Evolutionary conservation across 257 asterid genomes (phyloP), one percentile per base, ranked within the genome.

Genomic region (Verbascum thapsus): DNA sequence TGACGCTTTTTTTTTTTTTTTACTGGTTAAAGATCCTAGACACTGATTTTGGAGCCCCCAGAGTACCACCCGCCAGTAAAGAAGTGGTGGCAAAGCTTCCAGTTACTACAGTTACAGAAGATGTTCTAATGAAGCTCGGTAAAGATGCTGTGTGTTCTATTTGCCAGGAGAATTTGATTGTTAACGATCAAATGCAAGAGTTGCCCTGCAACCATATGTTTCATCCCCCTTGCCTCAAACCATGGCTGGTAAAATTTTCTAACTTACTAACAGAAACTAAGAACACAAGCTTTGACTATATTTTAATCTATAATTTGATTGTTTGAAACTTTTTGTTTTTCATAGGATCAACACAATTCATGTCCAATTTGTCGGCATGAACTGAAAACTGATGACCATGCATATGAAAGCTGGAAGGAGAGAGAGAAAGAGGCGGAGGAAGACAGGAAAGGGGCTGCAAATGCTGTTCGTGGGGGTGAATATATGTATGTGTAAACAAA

Each of bases 181-280:
- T 82, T 3, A 80, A 82, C 13, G 99, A 92, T 56, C 78, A 82
- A 69, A 89, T 92, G 94, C 99, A 89, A 76, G 97, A 87, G 69
- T 58, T 92, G 22, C 98, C 98, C 45, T 91, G 98, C 86, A 83
- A 83, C 45, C 98, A 89, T 38, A 74, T 80, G 89, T 92, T 89
- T 71, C 99, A 92, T 79, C 97, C 99, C 75, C 96, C 96, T 38
- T 92, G 99, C 82, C 80, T 90, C 63, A 89, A 92, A 69, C 96
- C 99, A 66, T 92, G 99, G 99, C 96, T 92, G 94, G 99, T 92
- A 85, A 67, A 47, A 35, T 59, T 45, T 37, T 54, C 47, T 56
- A 12, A 9, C n/a, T 5, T 26, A 5, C 5, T 26, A 26, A 26
- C 32, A 26, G 32, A 26, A 26, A 1, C 5, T 2, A 26, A 26